Percentiles rank a stretch among this genome's conserved stretches.
Evolutionary conservation across 805 yeast genomes (phyloP).

Genomic region (Candida sanyiensis): DNA sequence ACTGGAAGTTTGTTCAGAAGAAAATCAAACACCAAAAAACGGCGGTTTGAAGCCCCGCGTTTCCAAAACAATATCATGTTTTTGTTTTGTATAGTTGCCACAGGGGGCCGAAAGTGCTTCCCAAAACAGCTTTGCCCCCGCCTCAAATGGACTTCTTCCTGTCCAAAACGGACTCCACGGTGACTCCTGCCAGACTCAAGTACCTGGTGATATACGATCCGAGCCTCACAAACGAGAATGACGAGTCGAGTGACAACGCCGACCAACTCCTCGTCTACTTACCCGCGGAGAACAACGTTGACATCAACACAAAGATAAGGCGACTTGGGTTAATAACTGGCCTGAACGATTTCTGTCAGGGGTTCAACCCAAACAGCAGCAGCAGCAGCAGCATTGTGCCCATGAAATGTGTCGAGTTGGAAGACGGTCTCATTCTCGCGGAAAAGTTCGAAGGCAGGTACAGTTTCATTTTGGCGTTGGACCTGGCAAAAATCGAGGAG

Average conservation of each 20-base stretch:
- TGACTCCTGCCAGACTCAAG: constrained; percentile 17
- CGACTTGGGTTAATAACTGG: constrained; percentile 41
- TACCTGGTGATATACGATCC: constrained; percentile 38
- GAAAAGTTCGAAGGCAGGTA: constrained; percentile 27
- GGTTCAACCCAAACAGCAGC: constrained; percentile 6
- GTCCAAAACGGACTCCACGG: constrained; percentile 12
- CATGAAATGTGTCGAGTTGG: constrained; percentile 24
- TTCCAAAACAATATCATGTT: too few species aligned
- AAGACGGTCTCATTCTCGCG: constrained; percentile 24
- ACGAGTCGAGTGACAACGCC: constrained; percentile 13
- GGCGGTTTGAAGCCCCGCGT: too few species aligned
- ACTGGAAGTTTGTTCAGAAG: too few species aligned
- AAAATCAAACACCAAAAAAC: too few species aligned
- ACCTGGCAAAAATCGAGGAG: constrained; percentile 17
- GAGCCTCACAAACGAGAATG: constrained; percentile 24
- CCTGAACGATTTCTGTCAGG: constrained; percentile 13
- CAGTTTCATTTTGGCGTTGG: constrained; percentile 24
- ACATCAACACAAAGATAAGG: constrained; percentile 30
- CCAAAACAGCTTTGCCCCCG: too few species aligned
- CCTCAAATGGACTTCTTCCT: constrained; percentile 25
- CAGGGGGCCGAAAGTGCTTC: too few species aligned
- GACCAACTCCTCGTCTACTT: constrained; percentile 32
- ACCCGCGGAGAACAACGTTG: constrained; percentile 17
- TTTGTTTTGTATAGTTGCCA: too few species aligned
- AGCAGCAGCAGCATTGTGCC: background rate